phyloP scores from a whole-genome alignment of 148 eudicot species.

The Arbutus unedo region DNA sequence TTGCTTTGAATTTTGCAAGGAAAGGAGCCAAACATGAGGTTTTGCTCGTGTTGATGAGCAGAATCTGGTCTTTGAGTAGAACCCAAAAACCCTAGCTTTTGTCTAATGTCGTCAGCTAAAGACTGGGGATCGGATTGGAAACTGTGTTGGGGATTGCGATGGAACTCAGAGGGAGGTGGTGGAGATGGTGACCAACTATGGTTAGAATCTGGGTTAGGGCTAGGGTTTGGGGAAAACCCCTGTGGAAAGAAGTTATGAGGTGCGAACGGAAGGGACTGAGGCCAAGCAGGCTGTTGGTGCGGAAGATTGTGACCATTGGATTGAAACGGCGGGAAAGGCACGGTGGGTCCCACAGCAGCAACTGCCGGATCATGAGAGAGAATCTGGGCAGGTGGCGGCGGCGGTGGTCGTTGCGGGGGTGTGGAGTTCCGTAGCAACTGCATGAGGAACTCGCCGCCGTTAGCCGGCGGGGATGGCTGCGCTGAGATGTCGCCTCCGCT shows the following conservation, averaged over 20 bases:
- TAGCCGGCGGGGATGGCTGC: conserved; percentile 15
- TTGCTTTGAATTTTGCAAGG: conserved; percentile 15
- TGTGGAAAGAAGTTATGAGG: conserved; percentile 44
- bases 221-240: conserved; percentile 42
- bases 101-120: conserved; percentile 3
- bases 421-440: conserved; percentile 50
- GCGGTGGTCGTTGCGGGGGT: conserved; percentile 26
- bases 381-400: neutral
- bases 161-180: conserved; percentile 25
- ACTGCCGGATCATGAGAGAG: conserved; percentile 17
- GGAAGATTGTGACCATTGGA: conserved; percentile 26
- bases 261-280: conserved; percentile 30
- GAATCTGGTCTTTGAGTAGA: conserved; percentile 7
- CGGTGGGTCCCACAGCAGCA: conserved; percentile 57
- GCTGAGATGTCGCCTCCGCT: conserved; percentile 46
- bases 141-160: conserved; percentile 31
- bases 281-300: conserved; percentile 18
- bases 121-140: conserved; percentile 15
- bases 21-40: conserved; percentile 42
- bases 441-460: conserved; percentile 67
- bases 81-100: conserved; percentile 26
- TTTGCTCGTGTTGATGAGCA: conserved; percentile 24
- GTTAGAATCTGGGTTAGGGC: conserved; percentile 28
- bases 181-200: conserved; percentile 15
- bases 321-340: conserved; percentile 21